phyloP scores from a whole-genome alignment of 2,329 filamentous ascomycete species.

The Cordyceps militaris region DNA sequence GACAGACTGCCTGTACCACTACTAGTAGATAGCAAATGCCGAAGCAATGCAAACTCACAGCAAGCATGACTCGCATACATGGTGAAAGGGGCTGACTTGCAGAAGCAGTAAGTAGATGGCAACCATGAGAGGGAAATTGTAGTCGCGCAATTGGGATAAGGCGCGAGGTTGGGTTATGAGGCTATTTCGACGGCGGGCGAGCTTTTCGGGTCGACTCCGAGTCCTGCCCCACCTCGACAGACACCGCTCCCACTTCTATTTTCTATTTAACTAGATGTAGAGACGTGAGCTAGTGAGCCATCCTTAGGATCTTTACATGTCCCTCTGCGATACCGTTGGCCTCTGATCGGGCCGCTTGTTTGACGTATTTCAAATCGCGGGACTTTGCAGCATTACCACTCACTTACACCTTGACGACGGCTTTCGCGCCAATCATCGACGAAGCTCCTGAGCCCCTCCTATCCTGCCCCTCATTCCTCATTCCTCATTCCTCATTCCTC shows the following conservation, averaged over 20 bases:
- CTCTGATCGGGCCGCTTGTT: background rate
- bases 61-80: background rate
- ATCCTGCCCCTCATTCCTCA: background rate
- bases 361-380: background rate
- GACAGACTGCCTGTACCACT: conserved; percentile 12
- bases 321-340: background rate
- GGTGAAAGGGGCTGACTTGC: background rate
- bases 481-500: background rate
- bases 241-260: background rate
- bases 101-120: background rate
- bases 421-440: background rate
- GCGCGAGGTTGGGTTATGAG: too few relatives aligned
- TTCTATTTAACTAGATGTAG: background rate
- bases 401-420: background rate
- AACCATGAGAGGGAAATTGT: too few relatives aligned
- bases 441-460: background rate
- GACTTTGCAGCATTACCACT: background rate
- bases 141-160: too few relatives aligned
- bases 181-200: background rate
- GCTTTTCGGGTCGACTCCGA: too few relatives aligned
- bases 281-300: background rate
- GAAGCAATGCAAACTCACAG: background rate
- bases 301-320: background rate
- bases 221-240: conserved; percentile 4
- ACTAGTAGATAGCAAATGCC: conserved; percentile 10